Conservation (phyloP, 208 protist genomes). For the Acanthamoeba royreba region DNA sequence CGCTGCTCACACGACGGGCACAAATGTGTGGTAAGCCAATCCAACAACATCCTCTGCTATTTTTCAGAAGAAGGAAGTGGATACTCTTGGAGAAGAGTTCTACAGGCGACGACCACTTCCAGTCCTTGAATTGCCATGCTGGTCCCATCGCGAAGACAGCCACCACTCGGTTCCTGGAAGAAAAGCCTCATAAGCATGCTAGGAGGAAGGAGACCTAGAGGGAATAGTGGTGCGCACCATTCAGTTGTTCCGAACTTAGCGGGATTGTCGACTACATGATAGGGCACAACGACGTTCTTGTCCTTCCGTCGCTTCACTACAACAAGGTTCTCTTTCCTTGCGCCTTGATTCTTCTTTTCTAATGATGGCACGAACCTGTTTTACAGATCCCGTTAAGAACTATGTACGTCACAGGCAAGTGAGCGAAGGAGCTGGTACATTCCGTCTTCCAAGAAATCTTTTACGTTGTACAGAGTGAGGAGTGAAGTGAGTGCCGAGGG, state of each 20-base stretch:
- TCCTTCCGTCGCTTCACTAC: not conserved
- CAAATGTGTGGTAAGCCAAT: not conserved
- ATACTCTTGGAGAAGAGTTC: not conserved
- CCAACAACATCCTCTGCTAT: not conserved
- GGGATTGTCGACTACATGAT: not conserved
- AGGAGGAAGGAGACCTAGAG: not conserved
- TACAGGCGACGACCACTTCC: not conserved
- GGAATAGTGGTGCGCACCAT: not conserved
- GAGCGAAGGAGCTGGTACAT: not conserved
- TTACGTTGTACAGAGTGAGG: constrained; percentile 3
- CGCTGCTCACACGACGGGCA: not conserved
- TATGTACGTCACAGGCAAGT: no score
- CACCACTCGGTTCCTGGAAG: not conserved
- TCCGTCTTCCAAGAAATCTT: not conserved
- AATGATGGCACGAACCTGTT: not conserved
- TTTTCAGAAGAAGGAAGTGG: not conserved
- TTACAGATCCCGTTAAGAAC: not conserved
- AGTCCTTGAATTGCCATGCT: constrained; percentile 19
- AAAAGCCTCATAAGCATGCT: not conserved
- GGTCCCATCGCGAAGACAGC: not conserved
- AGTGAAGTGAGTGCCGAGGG: not conserved
- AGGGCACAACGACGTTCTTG: not conserved
- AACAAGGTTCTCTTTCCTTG: not conserved
- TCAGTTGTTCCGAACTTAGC: not conserved
- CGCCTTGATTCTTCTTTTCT: constrained; percentile 9